Base-by-base conservation (phyloP, 2,329 filamentous ascomycete species). In the Arthrobotrys entomopaga region DNA sequence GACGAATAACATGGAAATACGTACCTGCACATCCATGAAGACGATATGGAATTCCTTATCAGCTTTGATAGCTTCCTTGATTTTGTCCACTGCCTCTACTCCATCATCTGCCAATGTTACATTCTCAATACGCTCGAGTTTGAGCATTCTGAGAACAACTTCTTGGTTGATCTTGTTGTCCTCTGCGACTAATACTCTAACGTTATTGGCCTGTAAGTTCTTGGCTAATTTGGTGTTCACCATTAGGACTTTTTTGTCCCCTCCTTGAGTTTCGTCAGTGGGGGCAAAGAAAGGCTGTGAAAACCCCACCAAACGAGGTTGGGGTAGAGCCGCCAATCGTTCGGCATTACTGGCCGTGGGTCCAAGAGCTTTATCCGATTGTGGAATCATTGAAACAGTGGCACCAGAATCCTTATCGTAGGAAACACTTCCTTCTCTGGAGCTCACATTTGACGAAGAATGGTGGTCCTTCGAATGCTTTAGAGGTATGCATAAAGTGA, bases 121-220 rank as follows among this genome's bases (percentile, higher is more conserved):
- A 80, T 97, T 91, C 26, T 75, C 71, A 20, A 84, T 82, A 26
- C 83, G 82, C 78, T 85, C 83, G 15, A 84, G 77, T 48, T 82
- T 83, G 57, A 89, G 82, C 87, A 89, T 89, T 58, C 87, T 87
- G 64, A 88, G 82, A 1, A 88, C 82, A 76, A 88, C 86, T 79
- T 88, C 86, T 78, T 87, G 86, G 76, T 88, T 88, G 34, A 88
- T 85, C 59, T 87, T 86, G 79, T 90, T 90, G 79, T 90, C 88
- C 80, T 97, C 93, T 0, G 93, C 93, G 11, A 97, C 93, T 10
- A 97, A 84, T 0, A 97, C 91, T n/a, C 90, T 89, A 49, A 96
- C 61, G 15, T 74, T 64, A 8, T 66, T 52, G 11, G 50, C 24
- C 10, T 74, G 34, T 0, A 29, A 19, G 13, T 22, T 43, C 34